Evolutionary conservation across 768 basidiomycete species (phyloP).

Genomic region (Lactarius akahatsu): DNA sequence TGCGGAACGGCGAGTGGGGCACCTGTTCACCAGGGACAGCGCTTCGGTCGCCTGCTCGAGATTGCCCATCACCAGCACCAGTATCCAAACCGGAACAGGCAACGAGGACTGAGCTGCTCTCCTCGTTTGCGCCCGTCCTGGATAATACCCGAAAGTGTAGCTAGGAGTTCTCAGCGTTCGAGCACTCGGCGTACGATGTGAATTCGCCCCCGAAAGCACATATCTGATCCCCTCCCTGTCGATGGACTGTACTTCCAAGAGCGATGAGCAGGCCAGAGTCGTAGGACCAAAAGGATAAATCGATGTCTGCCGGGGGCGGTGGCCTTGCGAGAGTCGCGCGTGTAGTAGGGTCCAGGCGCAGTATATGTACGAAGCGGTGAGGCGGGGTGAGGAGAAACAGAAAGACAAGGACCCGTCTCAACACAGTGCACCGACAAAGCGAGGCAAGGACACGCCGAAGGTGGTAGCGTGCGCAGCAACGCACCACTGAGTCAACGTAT

Average conservation of each 20-base stretch:
- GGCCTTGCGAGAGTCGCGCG: constrained; percentile 58
- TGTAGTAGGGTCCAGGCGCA: constrained; percentile 65
- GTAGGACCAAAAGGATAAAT: constrained; percentile 49
- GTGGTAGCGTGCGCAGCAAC: constrained; percentile 79
- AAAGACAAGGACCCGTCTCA: neutral
- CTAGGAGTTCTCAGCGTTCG: neutral
- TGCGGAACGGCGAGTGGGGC: constrained; percentile 30
- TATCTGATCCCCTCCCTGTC: constrained; percentile 28
- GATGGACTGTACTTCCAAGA: constrained; percentile 31
- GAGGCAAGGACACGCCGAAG: constrained; percentile 52
- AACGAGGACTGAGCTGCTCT: constrained; percentile 15
- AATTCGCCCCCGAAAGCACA: constrained; percentile 27
- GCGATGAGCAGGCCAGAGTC: constrained; percentile 46
- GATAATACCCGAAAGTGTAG: constrained; percentile 32
- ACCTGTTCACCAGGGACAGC: constrained; percentile 38
- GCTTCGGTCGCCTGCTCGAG: constrained; percentile 30
- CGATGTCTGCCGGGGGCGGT: constrained; percentile 64
- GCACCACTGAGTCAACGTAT: constrained; percentile 75
- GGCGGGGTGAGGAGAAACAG: constrained; percentile 36
- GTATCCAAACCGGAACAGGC: neutral
- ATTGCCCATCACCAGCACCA: constrained; percentile 1
- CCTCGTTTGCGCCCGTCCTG: constrained; percentile 37
- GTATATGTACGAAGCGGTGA: constrained; percentile 68
- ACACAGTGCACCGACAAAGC: neutral
- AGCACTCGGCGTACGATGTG: constrained; percentile 33